phyloP scores from a whole-genome alignment of 106 monocot genomes.

The Dendrobium catenatum region DNA sequence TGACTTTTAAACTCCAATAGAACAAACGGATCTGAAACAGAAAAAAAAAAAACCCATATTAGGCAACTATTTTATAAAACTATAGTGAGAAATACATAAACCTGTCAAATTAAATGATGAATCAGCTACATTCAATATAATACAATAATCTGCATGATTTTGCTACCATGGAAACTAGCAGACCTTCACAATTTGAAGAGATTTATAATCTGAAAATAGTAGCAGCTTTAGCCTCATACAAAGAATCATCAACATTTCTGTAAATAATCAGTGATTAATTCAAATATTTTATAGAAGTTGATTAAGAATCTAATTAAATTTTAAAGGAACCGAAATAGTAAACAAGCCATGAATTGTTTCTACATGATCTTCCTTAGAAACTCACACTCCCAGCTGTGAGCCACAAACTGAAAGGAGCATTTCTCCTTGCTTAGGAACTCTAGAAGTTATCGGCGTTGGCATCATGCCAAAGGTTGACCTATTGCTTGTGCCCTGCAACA shows the following conservation, averaged over 20 bases:
- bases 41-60: too few species aligned
- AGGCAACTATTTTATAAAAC: too few species aligned
- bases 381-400: constrained; percentile 59
- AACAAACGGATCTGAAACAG: too few species aligned
- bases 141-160: not conserved
- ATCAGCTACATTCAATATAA: too few species aligned
- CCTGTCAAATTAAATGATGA: too few species aligned
- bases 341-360: constrained; percentile 60
- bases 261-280: not conserved
- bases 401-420: constrained; percentile 78
- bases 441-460: constrained; percentile 67
- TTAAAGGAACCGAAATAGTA: not conserved
- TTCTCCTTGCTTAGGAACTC: constrained; percentile 75
- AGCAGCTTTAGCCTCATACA: not conserved
- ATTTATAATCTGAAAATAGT: not conserved
- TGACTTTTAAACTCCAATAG: too few species aligned
- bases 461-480: constrained; percentile 72
- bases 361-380: constrained; percentile 69
- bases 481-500: constrained; percentile 29
- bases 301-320: not conserved
- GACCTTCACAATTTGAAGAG: not conserved
- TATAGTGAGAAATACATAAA: too few species aligned
- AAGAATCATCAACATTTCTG: constrained; percentile 37
- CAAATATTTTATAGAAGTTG: not conserved
- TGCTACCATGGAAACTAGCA: not conserved